Evolutionary conservation across 202 grass and related monocot species (phyloP).

Genomic region (Bolboschoenoplectus hybrid): DNA sequence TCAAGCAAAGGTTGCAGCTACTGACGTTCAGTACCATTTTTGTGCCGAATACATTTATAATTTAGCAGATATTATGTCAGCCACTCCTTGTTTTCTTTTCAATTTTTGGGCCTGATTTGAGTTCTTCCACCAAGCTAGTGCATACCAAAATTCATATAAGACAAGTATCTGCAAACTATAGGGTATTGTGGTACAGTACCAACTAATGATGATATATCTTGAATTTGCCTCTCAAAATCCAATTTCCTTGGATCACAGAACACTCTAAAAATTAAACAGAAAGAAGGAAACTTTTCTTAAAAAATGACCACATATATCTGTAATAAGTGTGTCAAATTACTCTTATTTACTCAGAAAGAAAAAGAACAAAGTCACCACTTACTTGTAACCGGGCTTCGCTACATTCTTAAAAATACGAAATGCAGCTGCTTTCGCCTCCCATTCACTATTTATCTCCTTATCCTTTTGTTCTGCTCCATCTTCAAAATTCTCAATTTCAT

Average conservation of each 20-base stretch:
- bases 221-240: neutral
- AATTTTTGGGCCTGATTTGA: neutral
- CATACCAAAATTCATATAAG: neutral
- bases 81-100: neutral
- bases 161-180: neutral
- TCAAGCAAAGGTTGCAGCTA: neutral
- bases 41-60: neutral
- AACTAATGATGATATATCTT: neutral
- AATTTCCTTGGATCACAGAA: neutral
- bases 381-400: conserved; percentile 66
- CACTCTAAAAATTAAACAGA: conserved; percentile 13
- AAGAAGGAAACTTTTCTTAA: conserved; percentile 26
- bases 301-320: neutral
- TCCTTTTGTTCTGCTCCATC: conserved; percentile 73
- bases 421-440: conserved; percentile 73
- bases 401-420: conserved; percentile 89
- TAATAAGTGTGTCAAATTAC: neutral
- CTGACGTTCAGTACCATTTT: neutral
- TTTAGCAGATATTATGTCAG: neutral
- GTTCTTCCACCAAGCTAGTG: neutral
- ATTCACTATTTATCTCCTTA: conserved; percentile 81
- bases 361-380: conserved; percentile 9
- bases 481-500: conserved; percentile 79
- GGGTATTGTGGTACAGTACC: neutral
- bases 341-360: neutral